Base-by-base conservation (phyloP, 1,139 yeast genomes). In the Groenewaldozyma auringiensis region DNA sequence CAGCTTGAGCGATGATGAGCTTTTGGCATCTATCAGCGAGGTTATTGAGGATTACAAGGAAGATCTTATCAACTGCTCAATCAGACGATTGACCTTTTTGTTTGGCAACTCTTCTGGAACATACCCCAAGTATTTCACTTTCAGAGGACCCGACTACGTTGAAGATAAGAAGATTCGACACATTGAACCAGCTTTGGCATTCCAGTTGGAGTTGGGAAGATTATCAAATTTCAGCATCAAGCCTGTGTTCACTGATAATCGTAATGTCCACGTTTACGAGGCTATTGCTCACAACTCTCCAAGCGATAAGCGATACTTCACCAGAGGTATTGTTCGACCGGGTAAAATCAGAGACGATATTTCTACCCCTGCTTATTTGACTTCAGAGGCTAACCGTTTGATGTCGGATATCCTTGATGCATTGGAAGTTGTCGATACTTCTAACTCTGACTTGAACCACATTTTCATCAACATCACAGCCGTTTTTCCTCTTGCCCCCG, bases 171-270 rank as follows among this genome's bases (percentile, higher is more conserved):
- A 89, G 33, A 86, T 92, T 65, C 89, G 98, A 72, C 96, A 92
- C 64, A 87, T 92, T 60, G 98, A 92, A 68, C 98, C 98, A 29
- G 96, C 98, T 40, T 75, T 92, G 61, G 98, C 98, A 47, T 92
- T 82, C 83, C 98, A 92, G 72, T 76, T 92, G 59, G 98, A 92
- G 70, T 76, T 92, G 56, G 94, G 88, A 61, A 81, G 97, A 71
- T 76, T 92, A 68, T 86, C 94, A 42, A 94, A 92, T 72, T 92
- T 92, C 70, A 81, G 86, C 68, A 87, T 92, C 67, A 87, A 83
- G 64, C 97, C 96, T 42, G 86, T 92, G 48, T 86, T 87, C 72
- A 87, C 96, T 50, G 96, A 89, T 66, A 92, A 94, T 75, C 83
- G 97, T 72, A 89, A 92, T 70, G 86, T 92, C 55, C 98, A 92